Evolutionary conservation across 106 monocot genomes (phyloP).

Genomic region (Ottelia alismoides): DNA sequence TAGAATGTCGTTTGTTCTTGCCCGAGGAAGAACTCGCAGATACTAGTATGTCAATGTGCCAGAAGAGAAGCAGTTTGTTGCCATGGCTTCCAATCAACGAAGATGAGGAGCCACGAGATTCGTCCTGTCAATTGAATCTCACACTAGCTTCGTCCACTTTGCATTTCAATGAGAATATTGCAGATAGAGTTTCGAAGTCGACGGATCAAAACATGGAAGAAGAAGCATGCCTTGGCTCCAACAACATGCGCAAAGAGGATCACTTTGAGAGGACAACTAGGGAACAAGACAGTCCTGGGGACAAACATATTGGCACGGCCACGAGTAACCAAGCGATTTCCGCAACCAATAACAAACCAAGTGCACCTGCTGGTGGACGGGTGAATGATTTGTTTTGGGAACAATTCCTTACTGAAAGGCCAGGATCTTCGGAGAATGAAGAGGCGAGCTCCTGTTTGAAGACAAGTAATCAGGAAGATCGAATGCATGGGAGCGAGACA

Average conservation of each 20-base stretch:
- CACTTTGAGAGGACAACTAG: conserved; percentile 1
- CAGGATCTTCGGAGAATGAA: conserved; percentile 56
- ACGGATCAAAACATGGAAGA: conserved; percentile 4
- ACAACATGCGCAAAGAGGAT: conserved; percentile 4
- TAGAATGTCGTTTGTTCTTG: too few species aligned
- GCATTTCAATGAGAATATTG: conserved; percentile 26
- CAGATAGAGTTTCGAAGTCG: conserved; percentile 4
- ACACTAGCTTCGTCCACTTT: conserved; percentile 47
- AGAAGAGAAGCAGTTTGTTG: conserved; percentile 18
- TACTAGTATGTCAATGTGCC: too few species aligned
- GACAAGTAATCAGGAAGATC: conserved; percentile 15
- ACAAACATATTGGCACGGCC: too few species aligned
- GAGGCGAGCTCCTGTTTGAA: conserved; percentile 49
- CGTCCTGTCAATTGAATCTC: conserved; percentile 50
- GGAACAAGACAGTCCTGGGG: neutral
- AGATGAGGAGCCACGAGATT: conserved; percentile 33
- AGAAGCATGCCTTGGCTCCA: neutral
- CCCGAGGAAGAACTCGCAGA: too few species aligned
- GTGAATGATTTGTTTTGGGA: conserved; percentile 88
- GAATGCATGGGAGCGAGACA: conserved; percentile 8
- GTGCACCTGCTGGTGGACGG: conserved; percentile 15
- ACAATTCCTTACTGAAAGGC: conserved; percentile 77
- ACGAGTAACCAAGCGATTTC: neutral
- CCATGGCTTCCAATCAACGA: neutral
- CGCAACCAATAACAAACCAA: conserved; percentile 14